phyloP scores from a whole-genome alignment of 164 flowering plant genomes.

The Dillenia suffruticosa region DNA sequence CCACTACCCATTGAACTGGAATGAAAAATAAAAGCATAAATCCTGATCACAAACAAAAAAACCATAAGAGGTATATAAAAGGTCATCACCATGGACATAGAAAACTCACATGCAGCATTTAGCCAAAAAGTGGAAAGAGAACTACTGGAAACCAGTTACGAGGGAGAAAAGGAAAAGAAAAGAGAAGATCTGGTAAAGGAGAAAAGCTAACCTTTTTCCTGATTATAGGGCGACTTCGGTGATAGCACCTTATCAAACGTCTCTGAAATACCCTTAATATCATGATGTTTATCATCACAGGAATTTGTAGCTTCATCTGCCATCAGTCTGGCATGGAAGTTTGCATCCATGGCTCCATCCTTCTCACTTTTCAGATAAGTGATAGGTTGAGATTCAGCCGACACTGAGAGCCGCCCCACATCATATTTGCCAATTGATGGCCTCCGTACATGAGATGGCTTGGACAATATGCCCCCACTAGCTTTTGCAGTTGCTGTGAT shows the following conservation, averaged over 20 bases:
- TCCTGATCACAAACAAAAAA: too few species aligned
- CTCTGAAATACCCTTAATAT: constrained; percentile 29
- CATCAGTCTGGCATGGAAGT: constrained; percentile 20
- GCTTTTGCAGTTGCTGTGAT: constrained; percentile 30
- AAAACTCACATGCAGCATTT: too few species aligned
- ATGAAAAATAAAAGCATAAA: too few species aligned
- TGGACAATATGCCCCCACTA: constrained; percentile 32
- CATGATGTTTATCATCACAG: constrained; percentile 24
- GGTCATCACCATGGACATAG: too few species aligned
- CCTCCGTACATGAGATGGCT: constrained; percentile 47
- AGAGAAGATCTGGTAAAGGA: too few species aligned
- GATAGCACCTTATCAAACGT: constrained; percentile 36
- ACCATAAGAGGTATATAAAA: too few species aligned
- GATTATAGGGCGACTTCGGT: constrained; percentile 23
- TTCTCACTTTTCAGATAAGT: constrained; percentile 15
- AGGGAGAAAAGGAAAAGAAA: background rate
- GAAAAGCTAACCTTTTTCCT: constrained; percentile 30
- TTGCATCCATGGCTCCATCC: constrained; percentile 21
- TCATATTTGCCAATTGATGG: constrained; percentile 34
- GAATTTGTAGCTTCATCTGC: constrained; percentile 28
- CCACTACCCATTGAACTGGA: too few species aligned
- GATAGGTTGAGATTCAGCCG: constrained; percentile 26
- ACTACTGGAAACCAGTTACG: background rate
- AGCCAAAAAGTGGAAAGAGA: too few species aligned
- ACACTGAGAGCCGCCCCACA: constrained; percentile 21